Evolutionary conservation across 345 rosid species (phyloP), one percentile per base, ranked within the genome.

Genomic region (Acer yangbiense): DNA sequence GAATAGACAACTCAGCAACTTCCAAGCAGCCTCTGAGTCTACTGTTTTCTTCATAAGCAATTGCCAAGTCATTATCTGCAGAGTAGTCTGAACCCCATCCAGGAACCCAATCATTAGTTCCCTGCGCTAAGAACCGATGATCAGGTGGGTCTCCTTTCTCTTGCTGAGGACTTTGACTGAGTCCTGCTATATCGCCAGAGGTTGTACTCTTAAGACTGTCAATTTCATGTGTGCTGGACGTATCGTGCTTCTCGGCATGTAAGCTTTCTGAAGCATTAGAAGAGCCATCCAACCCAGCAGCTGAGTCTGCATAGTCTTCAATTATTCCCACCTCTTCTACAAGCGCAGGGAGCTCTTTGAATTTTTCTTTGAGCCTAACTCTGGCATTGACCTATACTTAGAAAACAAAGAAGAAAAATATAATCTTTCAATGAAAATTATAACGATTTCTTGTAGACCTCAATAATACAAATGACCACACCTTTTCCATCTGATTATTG

Each of bases 261-360:
- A 92, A 72, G 73, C 97, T 91, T 81, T 65, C 99, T 61, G 98
- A 94, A 68, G 97, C 88, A 84, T 90, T 93, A 75, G 98, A 94
- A 82, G 97, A 94, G 71, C 87, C 95, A 86, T 96, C 99, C 83
- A 88, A 87, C 68, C 95, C 95, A 86, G 84, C 83, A 65, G 89
- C 84, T 63, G 91, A 90, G 58, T 89, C 97, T 67, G 82, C 83
- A 67, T 78, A 87, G 9, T 86, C 94, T 82, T 86, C 93, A 78
- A 78, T 89, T 60, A 73, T 73, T 65, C 85, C 86, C 50, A 66
- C 76, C 63, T 88, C 88, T 76, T 84, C 94, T 82, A 82, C 92
- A 67, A 79, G 81, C 21, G 82, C 84, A 23, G 80, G 78, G 63
- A 76, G 87, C 74, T 85, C 94, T 81, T 84, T 86, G 70, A 82